Evolutionary conservation across 768 basidiomycete species (phyloP).

Genomic region (Podaxis mareebaensis): DNA sequence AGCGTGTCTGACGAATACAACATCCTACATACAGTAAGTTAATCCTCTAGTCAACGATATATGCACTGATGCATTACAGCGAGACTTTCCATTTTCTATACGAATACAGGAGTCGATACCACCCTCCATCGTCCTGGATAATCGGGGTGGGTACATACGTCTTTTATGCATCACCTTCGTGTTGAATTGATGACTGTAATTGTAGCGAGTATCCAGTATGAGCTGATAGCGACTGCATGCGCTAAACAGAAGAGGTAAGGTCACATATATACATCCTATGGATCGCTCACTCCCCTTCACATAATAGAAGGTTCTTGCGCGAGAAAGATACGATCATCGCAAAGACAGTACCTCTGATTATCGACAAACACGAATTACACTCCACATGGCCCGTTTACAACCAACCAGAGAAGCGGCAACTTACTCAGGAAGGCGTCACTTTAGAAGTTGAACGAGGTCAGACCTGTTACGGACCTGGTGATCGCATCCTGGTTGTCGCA

Average conservation of each 20-base stretch:
- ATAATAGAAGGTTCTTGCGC: conserved; percentile 73
- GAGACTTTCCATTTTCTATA: conserved; percentile 87
- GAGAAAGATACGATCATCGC: conserved; percentile 71
- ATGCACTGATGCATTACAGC: conserved; percentile 39
- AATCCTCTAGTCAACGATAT: conserved; percentile 17
- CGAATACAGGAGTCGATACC: conserved; percentile 92
- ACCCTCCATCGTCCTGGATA: conserved; percentile 78
- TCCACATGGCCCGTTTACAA: conserved; percentile 91
- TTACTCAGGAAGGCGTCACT: conserved; percentile 65
- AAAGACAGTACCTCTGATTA: conserved; percentile 70
- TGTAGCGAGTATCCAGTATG: conserved; percentile 85
- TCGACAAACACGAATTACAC: conserved; percentile 93
- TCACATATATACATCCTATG: no score
- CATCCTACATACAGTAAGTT: conserved; percentile 61
- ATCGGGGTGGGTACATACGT: conserved; percentile 49
- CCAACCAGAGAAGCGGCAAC: conserved; percentile 71
- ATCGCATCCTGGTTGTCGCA: conserved; percentile 71
- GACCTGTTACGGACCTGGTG: conserved; percentile 86
- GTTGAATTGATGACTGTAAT: conserved; percentile 1
- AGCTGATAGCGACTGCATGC: conserved; percentile 85
- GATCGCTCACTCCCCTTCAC: neutral
- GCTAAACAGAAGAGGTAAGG: conserved; percentile 78
- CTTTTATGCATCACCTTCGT: neutral
- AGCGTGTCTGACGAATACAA: conserved; percentile 74
- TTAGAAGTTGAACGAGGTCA: conserved; percentile 74